Base-by-base conservation (phyloP, 2,329 filamentous ascomycete genomes). In the Fusarium napiforme region DNA sequence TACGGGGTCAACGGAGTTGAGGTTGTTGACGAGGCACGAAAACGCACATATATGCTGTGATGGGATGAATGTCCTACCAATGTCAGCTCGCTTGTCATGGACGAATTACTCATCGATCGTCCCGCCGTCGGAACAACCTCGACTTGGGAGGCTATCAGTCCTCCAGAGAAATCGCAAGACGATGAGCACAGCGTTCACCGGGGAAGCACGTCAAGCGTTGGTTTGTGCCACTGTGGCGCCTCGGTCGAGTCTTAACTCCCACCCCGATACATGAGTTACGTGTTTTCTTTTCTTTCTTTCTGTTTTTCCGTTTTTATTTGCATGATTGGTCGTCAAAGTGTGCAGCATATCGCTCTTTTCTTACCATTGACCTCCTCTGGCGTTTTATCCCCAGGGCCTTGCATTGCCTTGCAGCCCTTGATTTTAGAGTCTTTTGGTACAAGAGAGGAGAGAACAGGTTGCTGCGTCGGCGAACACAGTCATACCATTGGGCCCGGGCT, bases 181-280 rank as follows among this genome's bases (percentile, higher is more conserved):
- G 52, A 59, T 23, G 64, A 72, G 55, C 61, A 74, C 72, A 66
- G 55, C 64, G 57, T 75, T 67, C 59, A 50, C 68, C 58, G 72
- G 56, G 71, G 67, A 73, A 67, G 71, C 56, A 55, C 30, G 56
- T 73, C 59, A 73, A 71, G 69, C 72, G 66, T 75, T 75, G 72
- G 47, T 49, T 57, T 67, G 72, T 75, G 58, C 23, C 39, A 71
- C 67, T 5, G 47, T 69, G 70, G 69, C 60, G 66, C 50, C 62
- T 28, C 57, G 50, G 62, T 64, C 49, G 50, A 68, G 46, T 39
- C 53, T 36, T 46, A 34, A 57, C 55, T 71, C 58, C 39, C 57
- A 43, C 66, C 62, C 58, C 40, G 57, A 46, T 34, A 42, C 26
- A 39, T 69, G 36, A 40, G 23, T 57, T 66, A 30, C 21, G 30